Base-by-base conservation (phyloP, 257 asterid species). In the Nicotiana attenuata region DNA sequence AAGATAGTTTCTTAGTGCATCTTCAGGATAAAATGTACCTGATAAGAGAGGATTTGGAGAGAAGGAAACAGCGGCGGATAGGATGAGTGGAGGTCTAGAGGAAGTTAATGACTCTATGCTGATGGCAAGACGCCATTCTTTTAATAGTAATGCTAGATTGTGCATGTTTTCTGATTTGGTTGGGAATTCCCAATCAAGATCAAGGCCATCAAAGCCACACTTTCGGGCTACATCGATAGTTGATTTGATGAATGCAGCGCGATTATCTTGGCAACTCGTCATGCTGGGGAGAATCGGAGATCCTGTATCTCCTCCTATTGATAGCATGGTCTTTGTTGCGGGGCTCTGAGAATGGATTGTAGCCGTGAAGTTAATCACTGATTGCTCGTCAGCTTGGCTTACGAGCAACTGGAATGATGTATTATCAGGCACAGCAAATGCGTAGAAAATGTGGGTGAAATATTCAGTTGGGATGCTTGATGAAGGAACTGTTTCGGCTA, bases 121-220 rank as follows among this genome's bases (percentile, higher is more conserved):
- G 76, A 86, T 68, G 20, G 92, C 86, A 3, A 80, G 20, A 10
- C 90, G 88, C 88, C 90, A 89, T 71, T 89, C 92, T 56, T 81
- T 50, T 63, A 83, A 50, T 59, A 90, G 90, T 60, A 82, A 69
- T 4, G 88, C 90, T 10, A 90, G 90, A 67, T 91, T 86, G 47
- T 86, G 77, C 93, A 89, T 92, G 57, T 89, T 90, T 66, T 57
- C 64, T 6, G 87, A 57, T 17, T 69, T 76, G 10, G 19, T 38
- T 0, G 92, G 97, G 82, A 78, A 91, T 47, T 90, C 93, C 95
- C 95, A 91, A 80, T 92, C 92, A 50, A 90, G 87, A 65, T 92
- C 97, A 19, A 91, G 88, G 17, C 94, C 92, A 19, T 90, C 90
- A 20, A 92, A 90, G 2, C 76, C 81, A 24, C 83, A 89, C 3